Evolutionary conservation across 805 yeast genomes (phyloP).

Genomic region (Danielia reshetovae): DNA sequence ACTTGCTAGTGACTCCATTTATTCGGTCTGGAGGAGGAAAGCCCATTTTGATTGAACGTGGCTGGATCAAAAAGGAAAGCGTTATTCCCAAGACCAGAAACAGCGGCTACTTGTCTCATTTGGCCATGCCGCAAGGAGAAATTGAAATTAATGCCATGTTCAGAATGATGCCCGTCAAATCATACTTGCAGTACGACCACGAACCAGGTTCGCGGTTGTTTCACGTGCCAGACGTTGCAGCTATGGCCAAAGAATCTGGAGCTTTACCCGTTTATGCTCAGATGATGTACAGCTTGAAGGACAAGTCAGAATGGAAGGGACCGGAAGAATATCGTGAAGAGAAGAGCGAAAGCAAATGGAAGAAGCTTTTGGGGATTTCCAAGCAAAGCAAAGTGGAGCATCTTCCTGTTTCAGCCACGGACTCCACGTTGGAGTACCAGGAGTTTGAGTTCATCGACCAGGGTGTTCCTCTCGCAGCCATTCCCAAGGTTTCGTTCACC

Average conservation of each 20-base stretch:
- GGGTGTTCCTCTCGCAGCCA: conserved; percentile 88
- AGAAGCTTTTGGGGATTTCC: conserved; percentile 7
- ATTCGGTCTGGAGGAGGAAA: conserved; percentile 69
- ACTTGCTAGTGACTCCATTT: conserved; percentile 76
- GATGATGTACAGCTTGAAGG: conserved; percentile 62
- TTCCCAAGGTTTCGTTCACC: conserved; percentile 74
- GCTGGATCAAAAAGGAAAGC: conserved; percentile 80
- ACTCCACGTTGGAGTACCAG: conserved; percentile 36
- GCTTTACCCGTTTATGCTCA: conserved; percentile 75
- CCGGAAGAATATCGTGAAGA: conserved; percentile 7
- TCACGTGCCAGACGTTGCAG: conserved; percentile 75
- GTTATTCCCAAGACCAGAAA: conserved; percentile 51
- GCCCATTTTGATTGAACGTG: conserved; percentile 80
- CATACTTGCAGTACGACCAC: conserved; percentile 66
- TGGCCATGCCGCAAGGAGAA: conserved; percentile 69
- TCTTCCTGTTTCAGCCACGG: conserved; percentile 21
- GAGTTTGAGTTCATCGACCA: conserved; percentile 58
- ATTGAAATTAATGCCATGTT: conserved; percentile 72
- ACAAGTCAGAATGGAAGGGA: conserved; percentile 51
- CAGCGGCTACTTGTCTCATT: conserved; percentile 51
- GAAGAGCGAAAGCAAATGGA: conserved; percentile 5
- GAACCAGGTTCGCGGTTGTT: conserved; percentile 65
- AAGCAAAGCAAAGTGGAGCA: conserved; percentile 8
- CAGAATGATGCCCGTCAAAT: conserved; percentile 58
- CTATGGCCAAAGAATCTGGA: conserved; percentile 67